A percentile compares a stretch with the other conserved stretches of the same genome.
Evolutionary conservation across 768 basidiomycete genomes (phyloP).

Genomic region (Coprinellus micaceus): DNA sequence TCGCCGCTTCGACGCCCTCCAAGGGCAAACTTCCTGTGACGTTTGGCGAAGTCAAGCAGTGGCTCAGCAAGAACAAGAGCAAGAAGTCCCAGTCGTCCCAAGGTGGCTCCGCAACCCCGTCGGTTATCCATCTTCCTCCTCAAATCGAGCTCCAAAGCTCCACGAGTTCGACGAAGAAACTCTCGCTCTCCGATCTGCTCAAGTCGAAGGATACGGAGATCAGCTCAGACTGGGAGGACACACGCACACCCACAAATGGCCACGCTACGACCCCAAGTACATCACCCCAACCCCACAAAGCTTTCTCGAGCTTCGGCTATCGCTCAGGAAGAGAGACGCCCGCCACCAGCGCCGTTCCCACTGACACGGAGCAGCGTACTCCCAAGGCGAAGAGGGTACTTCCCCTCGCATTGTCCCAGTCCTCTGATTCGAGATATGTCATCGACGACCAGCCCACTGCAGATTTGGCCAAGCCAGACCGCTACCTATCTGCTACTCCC

Average conservation of each 20-base stretch:
- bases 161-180: constrained; percentile 51
- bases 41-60: constrained; percentile 75
- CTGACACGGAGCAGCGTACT: constrained; percentile 39
- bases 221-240: constrained; percentile 65
- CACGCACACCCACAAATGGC: constrained; percentile 48
- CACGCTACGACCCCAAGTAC: constrained; percentile 5
- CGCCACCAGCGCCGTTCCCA: constrained; percentile 14
- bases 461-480: constrained; percentile 44
- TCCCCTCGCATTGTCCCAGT: constrained; percentile 22
- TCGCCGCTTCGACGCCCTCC: constrained; percentile 27
- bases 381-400: constrained; percentile 39
- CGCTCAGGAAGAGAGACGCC: constrained; percentile 11
- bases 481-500: constrained; percentile 61
- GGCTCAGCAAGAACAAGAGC: constrained; percentile 65
- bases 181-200: constrained; percentile 66
- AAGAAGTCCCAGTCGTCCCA: constrained; percentile 45
- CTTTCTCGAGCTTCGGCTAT: constrained; percentile 6
- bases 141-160: constrained; percentile 28
- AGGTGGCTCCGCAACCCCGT: constrained; percentile 24
- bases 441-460: constrained; percentile 32
- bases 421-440: constrained; percentile 16
- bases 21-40: constrained; percentile 59
- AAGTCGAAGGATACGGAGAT: constrained; percentile 56
- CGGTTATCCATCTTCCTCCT: constrained; percentile 20
- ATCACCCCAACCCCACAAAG: constrained; percentile 7